phyloP scores from a whole-genome alignment of 306 rosid species.

The Cercis canadensis region DNA sequence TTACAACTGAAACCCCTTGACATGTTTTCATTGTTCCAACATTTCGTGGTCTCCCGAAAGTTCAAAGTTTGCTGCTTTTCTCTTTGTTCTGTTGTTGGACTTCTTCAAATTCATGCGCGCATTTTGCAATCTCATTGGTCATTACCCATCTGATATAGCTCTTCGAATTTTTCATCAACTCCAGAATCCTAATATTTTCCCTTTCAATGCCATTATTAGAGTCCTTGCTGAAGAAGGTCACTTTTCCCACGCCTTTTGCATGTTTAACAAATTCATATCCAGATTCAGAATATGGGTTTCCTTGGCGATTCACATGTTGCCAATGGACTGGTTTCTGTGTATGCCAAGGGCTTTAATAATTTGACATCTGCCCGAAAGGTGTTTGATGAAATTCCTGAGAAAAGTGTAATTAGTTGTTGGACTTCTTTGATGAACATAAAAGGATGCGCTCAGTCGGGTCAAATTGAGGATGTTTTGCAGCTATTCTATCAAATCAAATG shows the following conservation, averaged over 20 bases:
- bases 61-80: constrained; percentile 23
- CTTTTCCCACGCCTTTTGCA: constrained; percentile 38
- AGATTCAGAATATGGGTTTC: constrained; percentile 51
- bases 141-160: constrained; percentile 51
- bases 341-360: constrained; percentile 47
- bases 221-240: constrained; percentile 53
- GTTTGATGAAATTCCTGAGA: constrained; percentile 70
- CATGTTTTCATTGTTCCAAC: constrained; percentile 34
- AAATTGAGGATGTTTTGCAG: constrained; percentile 51
- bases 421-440: constrained; percentile 59
- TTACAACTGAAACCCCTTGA: no score
- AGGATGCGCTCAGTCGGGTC: constrained; percentile 53
- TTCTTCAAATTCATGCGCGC: constrained; percentile 64
- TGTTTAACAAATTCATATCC: constrained; percentile 59
- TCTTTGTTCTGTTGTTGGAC: constrained; percentile 25
- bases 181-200: constrained; percentile 58
- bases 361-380: constrained; percentile 48
- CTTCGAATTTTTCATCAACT: constrained; percentile 51
- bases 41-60: constrained; percentile 22
- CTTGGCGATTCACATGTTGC: constrained; percentile 44
- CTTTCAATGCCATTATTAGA: constrained; percentile 64
- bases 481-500: constrained; percentile 54
- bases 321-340: constrained; percentile 51
- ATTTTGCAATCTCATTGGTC: constrained; percentile 59
- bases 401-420: constrained; percentile 48